phyloP scores from a whole-genome alignment of 306 rosid species.

The Canavalia ensiformis region DNA sequence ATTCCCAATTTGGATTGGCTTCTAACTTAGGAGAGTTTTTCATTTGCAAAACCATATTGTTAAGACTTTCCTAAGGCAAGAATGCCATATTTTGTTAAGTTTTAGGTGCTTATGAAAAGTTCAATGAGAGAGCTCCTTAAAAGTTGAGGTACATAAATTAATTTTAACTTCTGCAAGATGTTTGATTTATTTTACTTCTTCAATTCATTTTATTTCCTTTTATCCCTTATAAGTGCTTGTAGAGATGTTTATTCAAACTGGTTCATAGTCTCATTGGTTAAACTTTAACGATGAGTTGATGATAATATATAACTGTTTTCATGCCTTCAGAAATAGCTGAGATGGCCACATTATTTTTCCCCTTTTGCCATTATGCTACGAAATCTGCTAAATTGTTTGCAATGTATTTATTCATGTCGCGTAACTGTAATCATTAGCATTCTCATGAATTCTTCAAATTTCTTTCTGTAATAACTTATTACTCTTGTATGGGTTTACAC shows the following conservation, averaged over 20 bases:
- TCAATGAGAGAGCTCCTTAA: neutral
- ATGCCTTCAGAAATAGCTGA: conserved; percentile 22
- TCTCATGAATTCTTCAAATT: conserved; percentile 18
- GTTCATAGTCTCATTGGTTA: conserved; percentile 8
- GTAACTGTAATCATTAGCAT: neutral
- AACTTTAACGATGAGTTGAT: conserved; percentile 11
- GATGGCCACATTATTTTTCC: neutral
- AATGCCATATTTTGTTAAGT: neutral
- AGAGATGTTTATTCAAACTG: neutral
- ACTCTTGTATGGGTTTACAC: neutral
- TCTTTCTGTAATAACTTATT: neutral
- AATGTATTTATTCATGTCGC: neutral
- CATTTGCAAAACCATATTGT: neutral
- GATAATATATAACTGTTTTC: conserved; percentile 21
- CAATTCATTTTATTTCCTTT: neutral
- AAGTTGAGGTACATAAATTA: neutral
- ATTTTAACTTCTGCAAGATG: neutral
- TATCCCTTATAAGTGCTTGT: neutral
- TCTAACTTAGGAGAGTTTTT: neutral
- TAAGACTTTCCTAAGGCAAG: neutral
- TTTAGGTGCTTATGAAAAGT: neutral
- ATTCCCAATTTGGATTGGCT: neutral
- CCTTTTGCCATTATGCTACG: conserved; percentile 12
- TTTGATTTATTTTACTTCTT: neutral
- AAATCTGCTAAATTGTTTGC: neutral